Evolutionary conservation across 1,284 basidiomycete species (phyloP), one percentile per base, ranked within the genome.

Genomic region (Irpex sp.): DNA sequence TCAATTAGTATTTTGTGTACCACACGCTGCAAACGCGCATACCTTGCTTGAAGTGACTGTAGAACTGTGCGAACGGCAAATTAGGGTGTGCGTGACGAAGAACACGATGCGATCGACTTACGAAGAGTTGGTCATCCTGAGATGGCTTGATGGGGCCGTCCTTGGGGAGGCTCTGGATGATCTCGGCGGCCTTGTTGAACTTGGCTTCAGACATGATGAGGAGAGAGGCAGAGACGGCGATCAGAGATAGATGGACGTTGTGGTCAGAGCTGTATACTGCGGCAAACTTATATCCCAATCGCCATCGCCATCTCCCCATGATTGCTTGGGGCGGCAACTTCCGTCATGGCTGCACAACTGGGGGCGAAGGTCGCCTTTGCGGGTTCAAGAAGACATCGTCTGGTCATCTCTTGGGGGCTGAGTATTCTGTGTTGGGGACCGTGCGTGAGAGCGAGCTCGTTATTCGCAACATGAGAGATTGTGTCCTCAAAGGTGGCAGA

Each of bases 31-130:
- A 61, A 56, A 53, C n/a, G 35, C 63, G 64, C 73, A 46, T 61
- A 90, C 92, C 92, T 82, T 96, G 94, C 83, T 97, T 98, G 84
- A 83, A 97, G 75, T 90, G 86, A 71, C 84, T 85, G 83, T 98
- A 97, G 82, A 97, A 97, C 95, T 97, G 53, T 63, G 46, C 36
- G 46, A 61, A 58, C 68, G 64, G 53, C 13, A 50, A 33, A 50
- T 58, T 31, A 43, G 63, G 62, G 37, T 61, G 60, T 57, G 46
- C 59, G 37, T 17, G 58, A 13, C 55, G 21, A 58, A 37, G 54
- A 17, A 77, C 87, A 72, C 73, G 49, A 50, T 15, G 17, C 15
- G 49, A 50, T 17, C 13, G 11, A 17, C 49, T 50, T 19, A 90
- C 95, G 71, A 80, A 83, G 70, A 97, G 89, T 80, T 94, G 85